Evolutionary conservation across 2,329 filamentous ascomycete species (phyloP).

Genomic region (Calonectria pseudoturangicola): DNA sequence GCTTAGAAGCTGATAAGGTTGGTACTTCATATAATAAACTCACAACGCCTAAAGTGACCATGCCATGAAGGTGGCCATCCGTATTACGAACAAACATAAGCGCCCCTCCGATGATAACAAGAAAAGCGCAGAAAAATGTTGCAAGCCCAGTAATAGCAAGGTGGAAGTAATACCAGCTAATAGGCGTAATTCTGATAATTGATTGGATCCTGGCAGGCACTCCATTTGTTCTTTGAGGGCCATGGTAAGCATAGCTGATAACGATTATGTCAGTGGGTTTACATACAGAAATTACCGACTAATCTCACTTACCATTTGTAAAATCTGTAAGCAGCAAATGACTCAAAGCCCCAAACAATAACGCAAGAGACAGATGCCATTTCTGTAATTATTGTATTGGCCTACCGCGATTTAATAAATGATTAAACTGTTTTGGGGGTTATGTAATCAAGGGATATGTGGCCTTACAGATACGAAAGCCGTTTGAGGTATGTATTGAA

Average conservation of each 20-base stretch:
- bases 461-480: neutral
- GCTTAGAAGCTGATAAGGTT: too few relatives aligned
- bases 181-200: neutral
- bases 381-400: conserved; percentile 1
- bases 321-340: neutral
- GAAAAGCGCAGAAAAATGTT: neutral
- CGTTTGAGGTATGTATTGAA: neutral
- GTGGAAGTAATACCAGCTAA: neutral
- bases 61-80: neutral
- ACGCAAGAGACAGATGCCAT: neutral
- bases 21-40: neutral
- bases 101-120: neutral
- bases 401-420: neutral
- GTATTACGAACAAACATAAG: neutral
- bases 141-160: neutral
- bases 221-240: neutral
- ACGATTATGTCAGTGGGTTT: neutral
- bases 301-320: neutral
- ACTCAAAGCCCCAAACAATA: neutral
- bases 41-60: neutral
- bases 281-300: rapidly evolving
- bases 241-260: neutral
- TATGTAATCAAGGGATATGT: too few relatives aligned
- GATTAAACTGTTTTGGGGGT: too few relatives aligned
- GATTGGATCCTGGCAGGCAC: neutral